Evolutionary conservation across 1,139 yeast species (phyloP).

Genomic region (Taphrina betulina): DNA sequence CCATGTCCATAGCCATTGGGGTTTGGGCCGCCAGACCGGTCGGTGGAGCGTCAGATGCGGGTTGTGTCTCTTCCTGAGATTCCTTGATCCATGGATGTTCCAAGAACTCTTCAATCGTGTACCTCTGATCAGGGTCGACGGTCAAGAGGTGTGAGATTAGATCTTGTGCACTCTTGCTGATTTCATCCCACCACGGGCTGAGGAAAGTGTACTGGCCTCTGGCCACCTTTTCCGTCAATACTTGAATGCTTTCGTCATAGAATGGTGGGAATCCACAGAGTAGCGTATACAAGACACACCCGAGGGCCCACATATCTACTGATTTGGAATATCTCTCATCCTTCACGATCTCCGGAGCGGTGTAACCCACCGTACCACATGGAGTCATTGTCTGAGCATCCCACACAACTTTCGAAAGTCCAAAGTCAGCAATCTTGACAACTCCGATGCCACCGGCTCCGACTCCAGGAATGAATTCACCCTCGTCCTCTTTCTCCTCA

Average conservation of each 20-base stretch:
- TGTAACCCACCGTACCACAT: conserved; percentile 86
- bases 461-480: conserved; percentile 66
- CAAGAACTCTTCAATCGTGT: conserved; percentile 66
- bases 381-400: conserved; percentile 73
- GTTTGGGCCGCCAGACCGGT: conserved; percentile 28
- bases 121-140: conserved; percentile 75
- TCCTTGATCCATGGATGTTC: conserved; percentile 78
- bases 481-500: conserved; percentile 76
- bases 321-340: conserved; percentile 83
- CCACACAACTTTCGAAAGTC: conserved; percentile 79
- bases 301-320: conserved; percentile 95
- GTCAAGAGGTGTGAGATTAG: conserved; percentile 75
- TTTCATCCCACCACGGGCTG: conserved; percentile 97
- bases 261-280: conserved; percentile 96
- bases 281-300: conserved; percentile 85
- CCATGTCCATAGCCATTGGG: conserved; percentile 25
- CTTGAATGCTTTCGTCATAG: conserved; percentile 80
- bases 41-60: conserved; percentile 41
- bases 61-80: conserved; percentile 41
- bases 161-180: conserved; percentile 71
- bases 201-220: conserved; percentile 79
- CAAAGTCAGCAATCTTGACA: conserved; percentile 89
- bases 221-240: conserved; percentile 78
- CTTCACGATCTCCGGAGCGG: conserved; percentile 91
- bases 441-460: conserved; percentile 91